Conservation (phyloP, 2,329 filamentous ascomycete species). For the Stachybotrys chartarum region DNA sequence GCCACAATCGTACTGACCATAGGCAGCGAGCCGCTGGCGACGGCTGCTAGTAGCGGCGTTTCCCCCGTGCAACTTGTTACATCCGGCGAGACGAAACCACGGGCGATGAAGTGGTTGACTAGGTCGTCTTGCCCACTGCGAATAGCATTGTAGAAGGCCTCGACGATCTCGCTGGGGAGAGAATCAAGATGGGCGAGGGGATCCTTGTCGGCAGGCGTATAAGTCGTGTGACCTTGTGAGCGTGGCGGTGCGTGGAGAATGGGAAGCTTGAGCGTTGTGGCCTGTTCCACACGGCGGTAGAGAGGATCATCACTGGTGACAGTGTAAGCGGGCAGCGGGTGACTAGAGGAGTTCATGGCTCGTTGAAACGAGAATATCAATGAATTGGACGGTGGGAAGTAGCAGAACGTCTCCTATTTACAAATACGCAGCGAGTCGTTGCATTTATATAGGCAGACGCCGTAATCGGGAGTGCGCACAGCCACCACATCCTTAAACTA, state of each 20-base stretch:
- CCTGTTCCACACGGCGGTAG: slow-evolving; percentile 10
- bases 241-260: slow-evolving; percentile 6
- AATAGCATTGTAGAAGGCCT: slow-evolving; percentile 21
- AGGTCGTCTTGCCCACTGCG: slow-evolving; percentile 15
- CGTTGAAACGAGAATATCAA: not conserved
- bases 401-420: not conserved
- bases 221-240: not conserved
- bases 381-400: not conserved
- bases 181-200: slow-evolving; percentile 4
- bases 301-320: slow-evolving; percentile 10
- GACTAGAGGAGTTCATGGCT: not conserved
- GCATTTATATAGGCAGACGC: too few species aligned
- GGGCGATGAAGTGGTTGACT: slow-evolving; percentile 19
- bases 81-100: slow-evolving; percentile 31
- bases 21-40: slow-evolving; percentile 17
- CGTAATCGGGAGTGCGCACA: too few species aligned
- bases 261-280: slow-evolving; percentile 10
- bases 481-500: too few species aligned
- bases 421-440: too few species aligned
- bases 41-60: slow-evolving; percentile 29
- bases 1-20: slow-evolving; percentile 25
- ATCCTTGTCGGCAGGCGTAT: not conserved
- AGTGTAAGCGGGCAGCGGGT: not conserved
- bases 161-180: slow-evolving; percentile 18
- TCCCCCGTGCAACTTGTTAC: slow-evolving; percentile 15